These are phyloP conservation scores for Pelargonium nanum DNA, from an alignment of 345 rosid genomes.

Conservation along the genomic window DNA sequence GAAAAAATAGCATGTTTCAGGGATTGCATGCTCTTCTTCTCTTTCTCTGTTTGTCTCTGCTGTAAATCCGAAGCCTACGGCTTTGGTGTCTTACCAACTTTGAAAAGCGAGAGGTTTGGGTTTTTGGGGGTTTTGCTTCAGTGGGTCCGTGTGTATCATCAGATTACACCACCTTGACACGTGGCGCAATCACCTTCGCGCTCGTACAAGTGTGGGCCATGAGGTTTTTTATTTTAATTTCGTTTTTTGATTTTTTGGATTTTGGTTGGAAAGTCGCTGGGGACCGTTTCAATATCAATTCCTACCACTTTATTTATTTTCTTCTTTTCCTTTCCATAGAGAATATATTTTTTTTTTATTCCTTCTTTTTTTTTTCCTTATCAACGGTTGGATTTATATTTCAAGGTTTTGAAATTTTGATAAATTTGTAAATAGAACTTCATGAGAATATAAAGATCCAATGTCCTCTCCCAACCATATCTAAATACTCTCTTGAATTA, in stretches of 20 bases:
- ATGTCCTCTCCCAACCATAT: too few relatives aligned
- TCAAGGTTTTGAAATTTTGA: too few relatives aligned
- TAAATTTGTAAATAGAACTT: too few relatives aligned
- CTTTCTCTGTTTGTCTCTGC: constrained; percentile 16
- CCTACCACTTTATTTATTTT: not conserved
- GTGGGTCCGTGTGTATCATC: not conserved
- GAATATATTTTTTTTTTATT: too few relatives aligned
- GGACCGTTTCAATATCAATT: not conserved
- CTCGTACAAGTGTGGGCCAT: not conserved
- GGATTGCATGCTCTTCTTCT: constrained; percentile 30
- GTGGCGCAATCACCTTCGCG: constrained; percentile 9
- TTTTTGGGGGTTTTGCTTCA: not conserved
- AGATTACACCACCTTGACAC: not conserved
- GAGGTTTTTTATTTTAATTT: too few relatives aligned
- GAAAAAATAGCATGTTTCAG: constrained; percentile 21
- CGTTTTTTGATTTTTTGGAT: not conserved
- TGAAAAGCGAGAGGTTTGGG: constrained; percentile 18
- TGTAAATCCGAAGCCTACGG: constrained; percentile 45
- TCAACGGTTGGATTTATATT: not conserved
- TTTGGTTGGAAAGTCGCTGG: not conserved
- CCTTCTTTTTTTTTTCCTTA: too few relatives aligned
- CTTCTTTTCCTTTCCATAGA: too few relatives aligned
- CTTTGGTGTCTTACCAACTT: constrained; percentile 48
- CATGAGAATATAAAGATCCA: too few relatives aligned
- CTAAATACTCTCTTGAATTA: too few relatives aligned